Evolutionary conservation across 2,329 filamentous ascomycete genomes (phyloP).

Genomic region (Hypoxylon sp.): DNA sequence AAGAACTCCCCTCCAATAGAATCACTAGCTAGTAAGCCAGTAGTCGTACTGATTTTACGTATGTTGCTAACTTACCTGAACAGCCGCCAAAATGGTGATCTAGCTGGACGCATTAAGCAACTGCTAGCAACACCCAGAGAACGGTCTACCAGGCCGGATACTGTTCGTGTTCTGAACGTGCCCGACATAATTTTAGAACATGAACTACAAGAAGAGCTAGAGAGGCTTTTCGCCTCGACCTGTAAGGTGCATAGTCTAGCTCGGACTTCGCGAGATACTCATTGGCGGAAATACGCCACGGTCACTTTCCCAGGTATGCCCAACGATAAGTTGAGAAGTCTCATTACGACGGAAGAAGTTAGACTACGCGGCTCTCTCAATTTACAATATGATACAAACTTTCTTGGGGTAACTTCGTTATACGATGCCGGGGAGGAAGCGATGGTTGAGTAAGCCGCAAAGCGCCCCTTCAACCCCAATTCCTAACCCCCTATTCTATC

Average conservation of each 20-base stretch:
- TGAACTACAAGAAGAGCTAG: conserved; percentile 1
- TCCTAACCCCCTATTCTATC: not conserved
- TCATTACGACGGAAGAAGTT: not conserved
- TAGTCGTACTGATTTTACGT: not conserved
- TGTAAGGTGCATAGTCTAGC: conserved; percentile 16
- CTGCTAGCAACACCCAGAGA: not conserved
- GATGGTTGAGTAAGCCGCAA: conserved; percentile 2
- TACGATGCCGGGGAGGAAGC: conserved; percentile 17
- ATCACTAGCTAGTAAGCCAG: not conserved
- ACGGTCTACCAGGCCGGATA: not conserved
- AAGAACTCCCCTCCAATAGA: not conserved
- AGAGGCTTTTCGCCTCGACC: not conserved
- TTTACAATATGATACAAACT: conserved; percentile 7
- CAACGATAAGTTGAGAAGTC: not conserved
- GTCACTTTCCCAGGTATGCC: conserved; percentile 4
- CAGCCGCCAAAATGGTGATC: not conserved
- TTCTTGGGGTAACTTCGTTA: conserved; percentile 2
- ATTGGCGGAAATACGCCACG: conserved; percentile 7
- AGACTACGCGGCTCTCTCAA: conserved; percentile 3
- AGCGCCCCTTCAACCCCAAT: not conserved
- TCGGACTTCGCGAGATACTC: conserved; percentile 3
- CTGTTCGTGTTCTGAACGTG: conserved; percentile 5
- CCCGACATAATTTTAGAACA: not conserved
- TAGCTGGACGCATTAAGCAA: not conserved
- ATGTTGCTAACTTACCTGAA: not conserved